Base-by-base conservation (phyloP, 306 rosid genomes). In the Oxytropis ochrocephala region DNA sequence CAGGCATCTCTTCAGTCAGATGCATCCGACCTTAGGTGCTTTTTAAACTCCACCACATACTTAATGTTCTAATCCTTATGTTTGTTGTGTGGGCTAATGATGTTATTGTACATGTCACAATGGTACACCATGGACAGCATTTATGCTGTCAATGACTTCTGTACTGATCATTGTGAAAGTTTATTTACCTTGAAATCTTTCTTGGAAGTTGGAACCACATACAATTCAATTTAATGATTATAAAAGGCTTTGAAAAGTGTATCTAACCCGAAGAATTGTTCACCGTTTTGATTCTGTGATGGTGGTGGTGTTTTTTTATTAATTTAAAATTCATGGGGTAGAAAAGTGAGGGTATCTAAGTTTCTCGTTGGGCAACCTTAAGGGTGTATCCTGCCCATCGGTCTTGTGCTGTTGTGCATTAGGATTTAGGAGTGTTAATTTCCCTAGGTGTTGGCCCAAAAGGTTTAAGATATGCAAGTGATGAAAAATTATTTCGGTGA, bases 1-100 rank as follows among this genome's bases (percentile, higher is more conserved):
- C 88, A 94, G 84, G 99, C 95, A 68, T 89, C 99, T 77, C 91
- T 95, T 42, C 85, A 95, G 71, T 81, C 99, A 65, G 96, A 91
- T 83, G 88, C 81, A 75, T 94, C 97, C 32, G 96, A 73, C 73
- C 96, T 94, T 68, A 88, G 96, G 99, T 94, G 76, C 54, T 74
- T 30, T 72, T 77, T 67, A 36, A 69, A 67, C 27, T 61, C 24
- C n/a, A 56, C 54, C 36, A 1, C 19, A 2, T 32, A 56, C 54
- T 61, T 32, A 56, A 48, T 61, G 48, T 42, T 78, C 43, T 36
- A 29, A 70, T 51, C 17, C 61, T 32, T 56, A 21, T 64, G 19
- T 73, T 62, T 72, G 32, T 67, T 76, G 59, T 72, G 50, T 52
- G 35, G 51, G 63, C 13, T 78, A 35, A 54, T 19, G 7, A 18